Conservation (phyloP, 805 yeast genomes). For the Ogataea pini region DNA sequence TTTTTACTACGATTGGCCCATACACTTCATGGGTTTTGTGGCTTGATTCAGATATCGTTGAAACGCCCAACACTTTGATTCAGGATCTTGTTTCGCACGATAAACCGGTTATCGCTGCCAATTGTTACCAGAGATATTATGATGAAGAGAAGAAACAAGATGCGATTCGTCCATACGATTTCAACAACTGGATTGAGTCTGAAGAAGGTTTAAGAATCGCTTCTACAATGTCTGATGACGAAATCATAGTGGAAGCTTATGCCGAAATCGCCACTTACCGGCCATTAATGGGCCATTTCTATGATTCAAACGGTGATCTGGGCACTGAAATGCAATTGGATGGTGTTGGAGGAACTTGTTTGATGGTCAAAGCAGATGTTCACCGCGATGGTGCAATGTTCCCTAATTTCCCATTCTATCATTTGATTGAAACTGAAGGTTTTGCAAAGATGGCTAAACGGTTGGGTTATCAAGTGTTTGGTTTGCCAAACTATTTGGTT, state of each 20-base stretch:
- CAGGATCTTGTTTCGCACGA: slow-evolving; percentile 87
- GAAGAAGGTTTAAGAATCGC: slow-evolving; percentile 83
- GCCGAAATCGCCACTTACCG: slow-evolving; percentile 91
- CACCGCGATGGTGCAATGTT: slow-evolving; percentile 99
- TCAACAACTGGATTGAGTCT: slow-evolving; percentile 90
- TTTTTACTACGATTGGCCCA: slow-evolving; percentile 87
- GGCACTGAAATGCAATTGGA: slow-evolving; percentile 80
- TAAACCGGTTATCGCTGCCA: slow-evolving; percentile 87
- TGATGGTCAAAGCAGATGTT: slow-evolving; percentile 94
- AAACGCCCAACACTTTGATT: slow-evolving; percentile 77
- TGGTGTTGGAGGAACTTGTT: slow-evolving; percentile 98
- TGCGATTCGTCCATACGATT: slow-evolving; percentile 85
- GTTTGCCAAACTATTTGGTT: slow-evolving; percentile 92
- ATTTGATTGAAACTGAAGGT: slow-evolving; percentile 96
- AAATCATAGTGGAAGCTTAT: slow-evolving; percentile 93
- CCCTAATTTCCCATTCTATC: slow-evolving; percentile 97
- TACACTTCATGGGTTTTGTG: slow-evolving; percentile 93
- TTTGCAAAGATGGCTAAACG: slow-evolving; percentile 98
- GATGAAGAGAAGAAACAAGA: slow-evolving; percentile 56
- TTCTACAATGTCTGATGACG: slow-evolving; percentile 72
- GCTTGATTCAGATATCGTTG: slow-evolving; percentile 94
- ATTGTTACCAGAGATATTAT: slow-evolving; percentile 82
- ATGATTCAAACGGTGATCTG: slow-evolving; percentile 62
- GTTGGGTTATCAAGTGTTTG: slow-evolving; percentile 85
- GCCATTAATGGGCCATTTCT: slow-evolving; percentile 89